Evolutionary conservation across 1,284 basidiomycete species (phyloP).

Genomic region (Leucoagaricus sp.): DNA sequence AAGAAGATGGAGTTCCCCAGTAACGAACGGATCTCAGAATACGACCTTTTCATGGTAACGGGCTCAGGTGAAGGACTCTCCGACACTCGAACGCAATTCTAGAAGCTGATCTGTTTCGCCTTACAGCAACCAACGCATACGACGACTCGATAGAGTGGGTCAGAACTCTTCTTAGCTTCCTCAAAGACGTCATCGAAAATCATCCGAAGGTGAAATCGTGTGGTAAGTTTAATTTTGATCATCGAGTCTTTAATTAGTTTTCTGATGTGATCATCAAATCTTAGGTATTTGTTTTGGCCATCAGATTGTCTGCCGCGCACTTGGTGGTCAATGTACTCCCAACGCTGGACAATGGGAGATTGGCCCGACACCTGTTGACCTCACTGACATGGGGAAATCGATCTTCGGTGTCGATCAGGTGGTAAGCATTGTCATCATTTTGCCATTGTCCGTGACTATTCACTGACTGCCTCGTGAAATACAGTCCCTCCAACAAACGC

Average conservation of each 20-base stretch:
- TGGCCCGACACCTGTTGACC: conserved; percentile 61
- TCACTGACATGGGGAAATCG: conserved; percentile 66
- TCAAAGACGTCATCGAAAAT: conserved; percentile 43
- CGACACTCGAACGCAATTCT: too few species aligned
- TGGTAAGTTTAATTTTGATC: conserved; percentile 40
- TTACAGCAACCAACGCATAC: conserved; percentile 63
- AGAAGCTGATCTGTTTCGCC: not conserved
- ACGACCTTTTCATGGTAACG: conserved; percentile 54
- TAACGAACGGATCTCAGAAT: conserved; percentile 42
- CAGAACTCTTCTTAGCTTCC: conserved; percentile 60
- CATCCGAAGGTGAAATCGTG: conserved; percentile 66
- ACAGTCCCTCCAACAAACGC: conserved; percentile 72
- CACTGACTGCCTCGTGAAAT: not conserved
- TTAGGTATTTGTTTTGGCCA: conserved; percentile 89
- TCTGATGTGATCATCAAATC: not conserved
- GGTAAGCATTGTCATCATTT: conserved; percentile 31
- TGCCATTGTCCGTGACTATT: not conserved
- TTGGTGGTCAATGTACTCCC: conserved; percentile 69
- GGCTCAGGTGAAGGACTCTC: conserved; percentile 72
- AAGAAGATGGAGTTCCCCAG: conserved; percentile 56
- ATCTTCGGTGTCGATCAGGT: conserved; percentile 59
- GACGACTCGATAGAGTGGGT: conserved; percentile 72
- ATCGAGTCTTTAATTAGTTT: not conserved
- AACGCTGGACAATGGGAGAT: conserved; percentile 77
- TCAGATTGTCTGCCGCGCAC: conserved; percentile 78